phyloP scores from a whole-genome alignment of 352 stramenopile species.

The Phytopythium montanum region DNA sequence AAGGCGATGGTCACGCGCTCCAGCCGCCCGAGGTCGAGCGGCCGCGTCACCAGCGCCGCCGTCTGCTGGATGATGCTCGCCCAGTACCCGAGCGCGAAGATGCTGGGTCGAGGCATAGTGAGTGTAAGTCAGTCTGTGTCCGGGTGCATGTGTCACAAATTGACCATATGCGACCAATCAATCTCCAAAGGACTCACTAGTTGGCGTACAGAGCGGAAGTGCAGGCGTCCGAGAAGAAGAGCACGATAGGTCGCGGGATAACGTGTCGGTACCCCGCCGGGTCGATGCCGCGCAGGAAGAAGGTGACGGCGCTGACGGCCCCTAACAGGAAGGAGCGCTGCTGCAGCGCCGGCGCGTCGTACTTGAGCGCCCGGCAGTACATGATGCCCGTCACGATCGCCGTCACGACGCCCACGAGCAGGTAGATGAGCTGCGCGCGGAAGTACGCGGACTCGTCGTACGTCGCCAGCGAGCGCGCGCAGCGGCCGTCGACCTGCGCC shows the following conservation, averaged over 20 bases:
- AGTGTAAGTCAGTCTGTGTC: background rate
- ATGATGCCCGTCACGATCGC: conserved; percentile 3
- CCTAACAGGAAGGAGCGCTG: conserved; percentile 13
- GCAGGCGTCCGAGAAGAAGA: conserved; percentile 17
- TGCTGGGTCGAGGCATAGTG: conserved; percentile 14
- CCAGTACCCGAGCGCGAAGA: conserved; percentile 29
- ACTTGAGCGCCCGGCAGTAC: conserved; percentile 14
- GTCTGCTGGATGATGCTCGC: conserved; percentile 27
- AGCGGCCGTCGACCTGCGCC: conserved; percentile 6
- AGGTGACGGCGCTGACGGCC: conserved; percentile 11
- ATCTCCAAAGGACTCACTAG: conserved; percentile 12
- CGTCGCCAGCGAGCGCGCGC: conserved; percentile 9
- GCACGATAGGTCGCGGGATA: conserved; percentile 10
- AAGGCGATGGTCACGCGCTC: conserved; percentile 16
- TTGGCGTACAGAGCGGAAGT: conserved; percentile 14
- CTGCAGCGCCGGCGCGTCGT: conserved; percentile 12
- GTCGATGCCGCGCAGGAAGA: conserved; percentile 18
- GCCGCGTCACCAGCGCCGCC: conserved; percentile 12
- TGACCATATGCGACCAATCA: no score
- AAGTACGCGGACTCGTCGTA: conserved; percentile 11
- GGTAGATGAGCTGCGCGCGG: conserved; percentile 12
- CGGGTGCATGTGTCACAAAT: background rate
- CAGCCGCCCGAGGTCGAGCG: conserved; percentile 17
- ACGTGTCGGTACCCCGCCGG: conserved; percentile 14
- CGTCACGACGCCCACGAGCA: conserved; percentile 5